Evolutionary conservation across 306 rosid species (phyloP), one percentile per base, ranked within the genome.

Genomic region (Rubus parviflorus): DNA sequence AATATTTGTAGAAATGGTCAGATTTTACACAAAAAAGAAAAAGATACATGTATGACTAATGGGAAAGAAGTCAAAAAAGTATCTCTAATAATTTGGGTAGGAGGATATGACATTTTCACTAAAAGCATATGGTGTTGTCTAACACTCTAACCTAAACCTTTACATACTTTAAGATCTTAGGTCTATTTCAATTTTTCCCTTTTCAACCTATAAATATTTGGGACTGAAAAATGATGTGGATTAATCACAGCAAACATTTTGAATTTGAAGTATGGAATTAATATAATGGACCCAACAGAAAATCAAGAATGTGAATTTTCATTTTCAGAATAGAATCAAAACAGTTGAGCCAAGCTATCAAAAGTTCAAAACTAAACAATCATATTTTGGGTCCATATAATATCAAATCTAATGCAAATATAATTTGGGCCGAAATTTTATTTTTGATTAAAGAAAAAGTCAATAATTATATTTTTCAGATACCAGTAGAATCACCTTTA

Each of bases 51-150:
- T 61, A 46, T 11, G 37, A 11, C 13, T 10, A 77, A 70, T 72
- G 70, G 4, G 38, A 76, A 13, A 67, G 45, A 72, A 63, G 85
- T 77, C 81, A 72, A 75, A 43, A 71, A 54, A 76, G 61, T 63
- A 57, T 30, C 58, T 77, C 10, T 60, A 11, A 56, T 74, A 47
- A 48, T 69, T 62, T 35, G 77, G 76, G 75, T 10, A 61, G 62
- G 46, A 75, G 68, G 74, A 60, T 72, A 30, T 70, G 78, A 25
- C 53, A 67, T 70, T 77, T 81, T 76, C 81, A 81, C 80, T 77
- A 51, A 77, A 71, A 81, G 22, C 81, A 76, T 76, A 72, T 75
- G 61, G 73, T 75, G 53, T 19, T 76, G 49, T 81, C 85, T 68
- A n/a, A n/a, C n/a, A n/a, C n/a, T n/a, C n/a, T n/a, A 76, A 76